Percentiles rank a stretch among this genome's conserved stretches.
phyloP scores from a whole-genome alignment of 2,329 filamentous ascomycete genomes.

The Ceratocystis cacaofunesta region DNA sequence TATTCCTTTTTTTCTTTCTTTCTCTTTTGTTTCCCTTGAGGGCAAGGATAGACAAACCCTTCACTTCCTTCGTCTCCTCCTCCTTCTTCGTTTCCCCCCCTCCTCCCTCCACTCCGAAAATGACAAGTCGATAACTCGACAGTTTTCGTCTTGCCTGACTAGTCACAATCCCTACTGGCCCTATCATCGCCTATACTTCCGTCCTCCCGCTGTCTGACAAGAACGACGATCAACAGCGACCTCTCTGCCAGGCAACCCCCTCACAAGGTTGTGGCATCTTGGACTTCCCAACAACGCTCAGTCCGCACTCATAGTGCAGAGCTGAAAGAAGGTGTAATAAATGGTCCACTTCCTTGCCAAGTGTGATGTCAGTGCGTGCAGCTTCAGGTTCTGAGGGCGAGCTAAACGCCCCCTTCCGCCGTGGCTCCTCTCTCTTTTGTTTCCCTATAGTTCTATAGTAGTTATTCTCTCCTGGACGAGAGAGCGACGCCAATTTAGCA shows the following conservation, averaged over 20 bases:
- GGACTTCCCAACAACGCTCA: neutral
- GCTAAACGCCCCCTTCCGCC: neutral
- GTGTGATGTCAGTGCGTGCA: neutral
- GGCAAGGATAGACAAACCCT: no score
- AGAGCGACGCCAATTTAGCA: neutral
- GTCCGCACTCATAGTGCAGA: neutral
- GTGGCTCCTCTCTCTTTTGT: neutral
- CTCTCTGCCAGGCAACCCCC: neutral
- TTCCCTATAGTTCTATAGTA: neutral
- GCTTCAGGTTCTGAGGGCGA: neutral
- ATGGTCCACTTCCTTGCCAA: neutral
- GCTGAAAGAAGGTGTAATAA: neutral
- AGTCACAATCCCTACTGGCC: neutral
- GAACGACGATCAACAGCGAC: neutral
- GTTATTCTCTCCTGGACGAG: neutral
- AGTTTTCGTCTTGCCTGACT: neutral
- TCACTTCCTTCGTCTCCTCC: neutral
- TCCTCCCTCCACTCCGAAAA: no score
- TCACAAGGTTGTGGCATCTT: neutral
- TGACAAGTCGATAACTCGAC: neutral
- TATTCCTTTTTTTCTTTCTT: neutral
- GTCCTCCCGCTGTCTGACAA: conserved; percentile 5
- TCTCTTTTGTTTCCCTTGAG: neutral
- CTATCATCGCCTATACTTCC: neutral
- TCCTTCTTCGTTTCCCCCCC: neutral